Conservation (phyloP, 768 basidiomycete species). For the Cystofilobasidium bisporidii region DNA sequence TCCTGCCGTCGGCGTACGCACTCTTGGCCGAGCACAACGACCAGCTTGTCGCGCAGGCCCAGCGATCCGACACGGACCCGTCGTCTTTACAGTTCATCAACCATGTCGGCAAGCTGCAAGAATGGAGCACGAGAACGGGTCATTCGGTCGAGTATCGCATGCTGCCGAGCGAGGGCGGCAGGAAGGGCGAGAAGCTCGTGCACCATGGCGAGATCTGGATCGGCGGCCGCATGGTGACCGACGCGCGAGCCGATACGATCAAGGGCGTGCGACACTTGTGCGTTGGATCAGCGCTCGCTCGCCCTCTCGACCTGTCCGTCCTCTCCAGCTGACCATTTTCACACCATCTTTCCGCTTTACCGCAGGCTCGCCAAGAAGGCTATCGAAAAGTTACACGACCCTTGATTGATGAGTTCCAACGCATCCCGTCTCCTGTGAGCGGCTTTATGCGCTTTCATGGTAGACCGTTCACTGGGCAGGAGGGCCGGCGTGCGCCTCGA, state of each 20-base stretch:
- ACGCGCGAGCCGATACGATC: background rate
- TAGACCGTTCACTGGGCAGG: too few species aligned
- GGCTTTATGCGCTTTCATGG: too few species aligned
- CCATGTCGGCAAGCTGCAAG: background rate
- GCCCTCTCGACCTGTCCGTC: too few species aligned
- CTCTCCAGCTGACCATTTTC: too few species aligned
- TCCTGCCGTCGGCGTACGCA: background rate
- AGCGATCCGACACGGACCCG: background rate
- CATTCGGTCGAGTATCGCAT: background rate
- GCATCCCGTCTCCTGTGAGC: too few species aligned
- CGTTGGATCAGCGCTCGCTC: too few species aligned
- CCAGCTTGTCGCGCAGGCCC: background rate
- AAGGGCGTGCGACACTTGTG: background rate
- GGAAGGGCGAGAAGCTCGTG: slow-evolving; percentile 1
- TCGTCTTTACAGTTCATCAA: background rate
- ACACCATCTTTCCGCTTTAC: background rate
- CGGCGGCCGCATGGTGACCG: background rate
- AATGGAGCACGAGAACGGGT: background rate
- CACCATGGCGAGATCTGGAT: slow-evolving; percentile 1
- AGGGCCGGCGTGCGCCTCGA: too few species aligned
- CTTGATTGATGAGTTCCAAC: too few species aligned
- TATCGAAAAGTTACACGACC: too few species aligned
- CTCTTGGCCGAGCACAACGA: background rate
- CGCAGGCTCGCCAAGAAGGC: too few species aligned
- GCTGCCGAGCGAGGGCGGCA: background rate